These are phyloP conservation scores for Microcyclospora pomicola DNA, from an alignment of 2,329 filamentous ascomycete species.

Conservation along the genomic window DNA sequence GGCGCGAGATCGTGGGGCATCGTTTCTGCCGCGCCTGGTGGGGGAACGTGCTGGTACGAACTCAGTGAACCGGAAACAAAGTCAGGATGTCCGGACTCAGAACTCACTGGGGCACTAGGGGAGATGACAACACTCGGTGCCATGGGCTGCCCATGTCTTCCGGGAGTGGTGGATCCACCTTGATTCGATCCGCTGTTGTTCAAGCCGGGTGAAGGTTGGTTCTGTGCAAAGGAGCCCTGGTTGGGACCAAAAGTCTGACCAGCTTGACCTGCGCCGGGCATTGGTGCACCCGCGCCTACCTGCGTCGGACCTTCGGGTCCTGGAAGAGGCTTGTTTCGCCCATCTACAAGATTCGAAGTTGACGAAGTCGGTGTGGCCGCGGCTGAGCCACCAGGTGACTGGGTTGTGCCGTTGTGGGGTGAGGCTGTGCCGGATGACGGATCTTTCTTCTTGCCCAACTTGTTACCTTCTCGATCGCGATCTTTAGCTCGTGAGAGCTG, in stretches of 20 bases:
- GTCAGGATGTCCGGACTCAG: too few species aligned
- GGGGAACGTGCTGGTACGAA: slow-evolving; percentile 61
- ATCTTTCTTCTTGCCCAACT: slow-evolving; percentile 56
- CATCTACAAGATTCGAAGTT: slow-evolving; percentile 71
- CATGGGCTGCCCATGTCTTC: slow-evolving; percentile 15
- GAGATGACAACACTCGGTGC: slow-evolving; percentile 81
- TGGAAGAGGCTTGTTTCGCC: slow-evolving; percentile 69
- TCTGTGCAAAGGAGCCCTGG: slow-evolving; percentile 8
- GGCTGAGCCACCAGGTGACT: slow-evolving; percentile 47
- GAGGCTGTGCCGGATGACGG: slow-evolving; percentile 57
- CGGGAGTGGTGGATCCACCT: slow-evolving; percentile 15
- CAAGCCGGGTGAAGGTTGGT: slow-evolving; percentile 7
- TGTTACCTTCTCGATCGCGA: slow-evolving; percentile 37
- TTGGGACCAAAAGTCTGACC: slow-evolving; percentile 9
- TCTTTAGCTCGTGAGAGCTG: slow-evolving; percentile 71
- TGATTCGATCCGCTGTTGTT: slow-evolving; percentile 2
- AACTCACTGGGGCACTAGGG: slow-evolving; percentile 57
- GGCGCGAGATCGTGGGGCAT: slow-evolving; percentile 96
- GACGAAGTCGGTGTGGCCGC: slow-evolving; percentile 75
- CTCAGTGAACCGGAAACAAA: slow-evolving; percentile 1
- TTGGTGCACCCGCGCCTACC: slow-evolving; percentile 34
- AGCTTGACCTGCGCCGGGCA: slow-evolving; percentile 14
- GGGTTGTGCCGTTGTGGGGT: slow-evolving; percentile 44
- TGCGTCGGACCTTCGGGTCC: slow-evolving; percentile 17
- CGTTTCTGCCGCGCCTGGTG: slow-evolving; percentile 85